Percentiles rank a stretch among this genome's conserved stretches.
Evolutionary conservation across 345 rosid species (phyloP).

Genomic region (Moricandia moricandioides): DNA sequence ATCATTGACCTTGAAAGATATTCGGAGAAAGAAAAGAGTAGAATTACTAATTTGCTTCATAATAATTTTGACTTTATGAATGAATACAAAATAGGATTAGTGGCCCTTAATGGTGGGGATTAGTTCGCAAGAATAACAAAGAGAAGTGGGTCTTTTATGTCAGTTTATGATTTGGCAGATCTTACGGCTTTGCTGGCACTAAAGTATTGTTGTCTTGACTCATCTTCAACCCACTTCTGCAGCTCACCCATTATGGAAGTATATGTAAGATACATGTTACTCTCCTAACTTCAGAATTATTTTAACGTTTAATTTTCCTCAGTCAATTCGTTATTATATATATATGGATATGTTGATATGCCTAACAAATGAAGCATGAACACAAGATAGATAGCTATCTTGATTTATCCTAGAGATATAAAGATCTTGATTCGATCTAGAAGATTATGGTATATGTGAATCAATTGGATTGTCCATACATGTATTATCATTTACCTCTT

Average conservation of each 20-base stretch:
- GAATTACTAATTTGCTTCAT: slow-evolving; percentile 19
- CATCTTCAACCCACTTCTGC: slow-evolving; percentile 39
- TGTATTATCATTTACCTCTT: not conserved
- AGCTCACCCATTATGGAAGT: slow-evolving; percentile 34
- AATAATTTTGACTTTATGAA: slow-evolving; percentile 24
- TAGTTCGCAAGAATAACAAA: slow-evolving; percentile 29
- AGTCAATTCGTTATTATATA: slow-evolving; percentile 6
- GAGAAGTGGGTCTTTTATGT: slow-evolving; percentile 38
- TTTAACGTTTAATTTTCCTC: not conserved
- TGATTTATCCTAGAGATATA: not conserved
- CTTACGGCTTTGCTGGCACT: slow-evolving; percentile 40
- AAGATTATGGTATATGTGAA: not conserved
- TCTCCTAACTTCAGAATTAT: slow-evolving; percentile 15
- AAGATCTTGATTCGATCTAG: not conserved
- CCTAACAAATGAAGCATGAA: slow-evolving; percentile 11
- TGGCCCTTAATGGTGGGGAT: slow-evolving; percentile 41
- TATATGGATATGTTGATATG: not conserved
- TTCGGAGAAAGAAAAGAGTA: slow-evolving; percentile 8
- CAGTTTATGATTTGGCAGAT: slow-evolving; percentile 34
- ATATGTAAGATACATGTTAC: slow-evolving; percentile 35
- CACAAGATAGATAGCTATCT: slow-evolving; percentile 1
- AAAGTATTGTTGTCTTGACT: slow-evolving; percentile 37
- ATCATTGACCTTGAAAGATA: slow-evolving; percentile 29
- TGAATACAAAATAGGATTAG: slow-evolving; percentile 25
- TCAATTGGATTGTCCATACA: not conserved